phyloP scores from a whole-genome alignment of 176 grass and related monocot genomes.

The Canna indica region DNA sequence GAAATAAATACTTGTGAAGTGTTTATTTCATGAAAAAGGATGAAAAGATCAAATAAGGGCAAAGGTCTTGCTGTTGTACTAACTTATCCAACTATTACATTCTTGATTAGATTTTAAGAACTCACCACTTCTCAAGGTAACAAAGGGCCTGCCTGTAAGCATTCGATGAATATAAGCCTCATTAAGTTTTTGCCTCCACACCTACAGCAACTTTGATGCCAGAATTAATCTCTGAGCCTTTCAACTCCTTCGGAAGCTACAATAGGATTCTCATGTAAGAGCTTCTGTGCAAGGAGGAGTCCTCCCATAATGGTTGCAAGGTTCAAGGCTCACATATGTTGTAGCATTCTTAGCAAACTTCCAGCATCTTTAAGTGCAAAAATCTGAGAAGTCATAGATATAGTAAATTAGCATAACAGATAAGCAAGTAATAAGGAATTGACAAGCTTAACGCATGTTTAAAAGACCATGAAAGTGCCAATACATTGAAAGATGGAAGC shows the following conservation, averaged over 20 bases:
- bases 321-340: conserved; percentile 77
- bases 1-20: no score
- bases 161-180: conserved; percentile 78
- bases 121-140: conserved; percentile 43
- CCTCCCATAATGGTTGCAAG: no score
- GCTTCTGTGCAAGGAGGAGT: no score
- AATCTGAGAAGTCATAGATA: no score
- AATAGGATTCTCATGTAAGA: no score
- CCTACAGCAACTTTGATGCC: conserved; percentile 58
- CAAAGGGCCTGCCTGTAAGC: conserved; percentile 69
- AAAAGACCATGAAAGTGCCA: no score
- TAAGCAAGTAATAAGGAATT: no score
- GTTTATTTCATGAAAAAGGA: not conserved
- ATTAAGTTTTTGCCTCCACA: conserved; percentile 52
- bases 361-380: conserved; percentile 89
- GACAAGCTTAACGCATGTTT: no score
- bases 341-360: conserved; percentile 51
- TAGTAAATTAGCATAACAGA: no score
- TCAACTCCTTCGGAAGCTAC: no score
- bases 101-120: not conserved
- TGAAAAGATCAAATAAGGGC: not conserved
- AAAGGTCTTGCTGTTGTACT: not conserved
- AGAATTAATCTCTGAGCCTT: conserved; percentile 41
- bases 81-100: not conserved
- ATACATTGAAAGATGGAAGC: no score